Evolutionary conservation across 164 flowering plant genomes (phyloP).

Genomic region (Vitis vinifera): DNA sequence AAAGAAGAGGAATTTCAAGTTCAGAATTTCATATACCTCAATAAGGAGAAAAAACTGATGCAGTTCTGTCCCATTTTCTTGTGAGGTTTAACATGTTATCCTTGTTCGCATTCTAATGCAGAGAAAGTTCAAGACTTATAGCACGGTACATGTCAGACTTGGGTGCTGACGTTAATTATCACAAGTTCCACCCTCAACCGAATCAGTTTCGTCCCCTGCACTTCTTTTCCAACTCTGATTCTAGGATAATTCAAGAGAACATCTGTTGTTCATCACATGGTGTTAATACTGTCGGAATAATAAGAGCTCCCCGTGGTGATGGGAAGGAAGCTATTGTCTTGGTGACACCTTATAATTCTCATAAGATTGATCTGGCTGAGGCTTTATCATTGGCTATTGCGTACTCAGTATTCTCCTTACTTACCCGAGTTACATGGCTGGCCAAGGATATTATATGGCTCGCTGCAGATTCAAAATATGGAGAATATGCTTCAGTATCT

Average conservation of each 20-base stretch:
- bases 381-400: constrained; percentile 72
- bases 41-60: background rate
- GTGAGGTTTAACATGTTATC: background rate
- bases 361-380: constrained; percentile 40
- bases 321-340: constrained; percentile 96
- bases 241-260: constrained; percentile 38
- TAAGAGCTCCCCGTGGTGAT: constrained; percentile 96
- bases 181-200: constrained; percentile 54
- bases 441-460: constrained; percentile 97
- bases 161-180: constrained; percentile 84
- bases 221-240: constrained; percentile 63
- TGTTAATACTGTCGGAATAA: constrained; percentile 72
- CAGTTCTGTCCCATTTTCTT: background rate
- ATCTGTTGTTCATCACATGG: constrained; percentile 46
- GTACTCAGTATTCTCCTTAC: constrained; percentile 73
- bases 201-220: constrained; percentile 67
- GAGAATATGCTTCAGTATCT: constrained; percentile 76
- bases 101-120: constrained; percentile 23
- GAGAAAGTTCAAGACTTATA: constrained; percentile 57
- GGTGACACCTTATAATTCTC: constrained; percentile 84
- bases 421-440: constrained; percentile 83
- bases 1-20: too few species aligned
- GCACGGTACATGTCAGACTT: constrained; percentile 57
- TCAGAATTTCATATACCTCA: too few species aligned
- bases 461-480: constrained; percentile 83